Conservation (phyloP, 805 yeast species). For the Cyberlindnera maclurae region DNA sequence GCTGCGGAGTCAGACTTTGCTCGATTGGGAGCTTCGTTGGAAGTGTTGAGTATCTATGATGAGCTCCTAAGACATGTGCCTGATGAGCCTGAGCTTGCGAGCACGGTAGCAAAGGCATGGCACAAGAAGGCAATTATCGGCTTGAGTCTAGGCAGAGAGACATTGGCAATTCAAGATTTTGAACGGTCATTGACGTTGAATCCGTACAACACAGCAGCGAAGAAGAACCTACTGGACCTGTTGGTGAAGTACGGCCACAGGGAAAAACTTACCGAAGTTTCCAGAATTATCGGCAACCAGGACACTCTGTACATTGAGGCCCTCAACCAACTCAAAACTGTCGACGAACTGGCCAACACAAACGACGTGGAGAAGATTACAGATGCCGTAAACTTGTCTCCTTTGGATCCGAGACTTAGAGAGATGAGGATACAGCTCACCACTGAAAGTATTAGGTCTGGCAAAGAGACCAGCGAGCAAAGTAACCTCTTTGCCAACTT, state of each 20-base stretch:
- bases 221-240: slow-evolving; percentile 39
- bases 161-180: slow-evolving; percentile 46
- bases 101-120: slow-evolving; percentile 35
- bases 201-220: slow-evolving; percentile 40
- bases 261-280: slow-evolving; percentile 25
- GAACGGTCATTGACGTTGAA: slow-evolving; percentile 37
- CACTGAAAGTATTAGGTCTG: slow-evolving; percentile 17
- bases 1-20: slow-evolving; percentile 13
- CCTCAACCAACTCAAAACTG: slow-evolving; percentile 13
- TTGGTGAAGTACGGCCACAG: slow-evolving; percentile 47
- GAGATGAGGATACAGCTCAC: slow-evolving; percentile 24
- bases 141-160: slow-evolving; percentile 46
- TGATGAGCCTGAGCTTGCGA: slow-evolving; percentile 1
- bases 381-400: slow-evolving; percentile 34
- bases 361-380: slow-evolving; percentile 27
- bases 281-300: slow-evolving; percentile 2
- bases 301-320: slow-evolving; percentile 13
- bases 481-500: slow-evolving; percentile 14
- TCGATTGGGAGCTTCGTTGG: slow-evolving; percentile 17
- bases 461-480: slow-evolving; percentile 17
- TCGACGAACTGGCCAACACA: slow-evolving; percentile 17
- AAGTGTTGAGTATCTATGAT: slow-evolving; percentile 17
- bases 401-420: slow-evolving; percentile 33
- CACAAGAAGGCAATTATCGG: slow-evolving; percentile 60
- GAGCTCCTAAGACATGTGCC: slow-evolving; percentile 9